Evolutionary conservation across 371 early-diverging fungal genomes (phyloP), one percentile per base, ranked within the genome.

Genomic region (Nosema muscidifuracis): DNA sequence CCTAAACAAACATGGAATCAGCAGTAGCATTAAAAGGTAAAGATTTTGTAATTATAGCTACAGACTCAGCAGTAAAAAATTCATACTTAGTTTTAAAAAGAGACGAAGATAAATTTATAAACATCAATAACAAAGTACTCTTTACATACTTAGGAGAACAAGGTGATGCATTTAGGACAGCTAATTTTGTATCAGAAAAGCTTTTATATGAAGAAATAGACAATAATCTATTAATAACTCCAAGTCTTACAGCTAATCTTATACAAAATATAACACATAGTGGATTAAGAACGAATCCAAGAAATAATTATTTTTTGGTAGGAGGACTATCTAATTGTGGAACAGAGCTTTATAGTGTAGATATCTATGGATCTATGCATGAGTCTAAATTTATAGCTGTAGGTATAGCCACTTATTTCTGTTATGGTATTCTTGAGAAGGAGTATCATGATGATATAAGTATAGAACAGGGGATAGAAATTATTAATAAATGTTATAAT

Each of bases 321-420:
- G 74, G 65, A 33, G 80, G 77, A 22, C 38, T 67, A 13, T 57
- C 71, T 20, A 30, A 63, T 12, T 16, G 65, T 33, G 44, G 36
- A 13, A 50, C 53, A 18, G 34, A 58, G 4, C 36, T 80, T 0
- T 76, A 65, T 36, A 30, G 51, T 31, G 62, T 80, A 16, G 80
- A 80, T 65, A 51, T 56, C 6, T 80, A 80, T 56, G 80, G 80
- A 51, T 74, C 80, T 30, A 42, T 71, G 1, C 57, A 65, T n/a
- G 34, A 66, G 0, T 43, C 34, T 38, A 71, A 74, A 1, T 73
- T 72, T 58, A 58, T 72, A 47, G 74, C 70, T 33, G 58, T 61
- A 13, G 80, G 80, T 50, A 73, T 73, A 38, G 55, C 75, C 2
- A 36, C 75, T 16, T 69, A 77, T 60, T 74, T 80, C 43, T 69